phyloP scores from a whole-genome alignment of 805 yeast species.

The Myxozyma kluyveri region DNA sequence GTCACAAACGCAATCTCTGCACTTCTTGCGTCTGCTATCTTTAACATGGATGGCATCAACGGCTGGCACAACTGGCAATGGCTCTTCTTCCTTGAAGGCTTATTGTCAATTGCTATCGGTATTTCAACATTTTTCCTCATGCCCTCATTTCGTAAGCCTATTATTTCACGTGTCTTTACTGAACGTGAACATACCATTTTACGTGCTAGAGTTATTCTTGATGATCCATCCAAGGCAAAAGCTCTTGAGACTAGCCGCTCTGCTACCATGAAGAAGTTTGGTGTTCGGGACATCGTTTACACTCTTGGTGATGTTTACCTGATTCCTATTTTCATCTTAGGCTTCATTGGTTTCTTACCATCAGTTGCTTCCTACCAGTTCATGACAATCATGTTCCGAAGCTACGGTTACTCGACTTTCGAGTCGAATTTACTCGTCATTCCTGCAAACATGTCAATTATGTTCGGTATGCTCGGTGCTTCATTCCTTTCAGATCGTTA shows the following conservation, averaged over 20 bases:
- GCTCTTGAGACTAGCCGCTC: slow-evolving; percentile 40
- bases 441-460: slow-evolving; percentile 43
- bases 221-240: slow-evolving; percentile 61
- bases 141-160: slow-evolving; percentile 43
- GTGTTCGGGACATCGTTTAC: slow-evolving; percentile 42
- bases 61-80: slow-evolving; percentile 62
- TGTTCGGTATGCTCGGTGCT: slow-evolving; percentile 33
- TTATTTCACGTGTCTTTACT: slow-evolving; percentile 36
- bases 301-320: slow-evolving; percentile 51
- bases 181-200: slow-evolving; percentile 56
- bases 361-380: slow-evolving; percentile 43
- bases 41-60: slow-evolving; percentile 48
- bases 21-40: slow-evolving; percentile 53
- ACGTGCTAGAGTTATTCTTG: slow-evolving; percentile 57
- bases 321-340: slow-evolving; percentile 52
- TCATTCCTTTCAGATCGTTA: slow-evolving; percentile 25
- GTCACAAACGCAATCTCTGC: slow-evolving; percentile 48
- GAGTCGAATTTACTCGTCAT: slow-evolving; percentile 52
- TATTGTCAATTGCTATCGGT: slow-evolving; percentile 53
- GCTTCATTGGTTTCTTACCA: slow-evolving; percentile 47
- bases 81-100: slow-evolving; percentile 63
- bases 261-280: slow-evolving; percentile 52
- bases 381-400: slow-evolving; percentile 49
- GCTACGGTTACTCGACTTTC: slow-evolving; percentile 52
- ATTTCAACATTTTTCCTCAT: slow-evolving; percentile 44